Evolutionary conservation across 805 yeast species (phyloP), one percentile per base, ranked within the genome.

Genomic region (Nakazawaea ambrosiae): DNA sequence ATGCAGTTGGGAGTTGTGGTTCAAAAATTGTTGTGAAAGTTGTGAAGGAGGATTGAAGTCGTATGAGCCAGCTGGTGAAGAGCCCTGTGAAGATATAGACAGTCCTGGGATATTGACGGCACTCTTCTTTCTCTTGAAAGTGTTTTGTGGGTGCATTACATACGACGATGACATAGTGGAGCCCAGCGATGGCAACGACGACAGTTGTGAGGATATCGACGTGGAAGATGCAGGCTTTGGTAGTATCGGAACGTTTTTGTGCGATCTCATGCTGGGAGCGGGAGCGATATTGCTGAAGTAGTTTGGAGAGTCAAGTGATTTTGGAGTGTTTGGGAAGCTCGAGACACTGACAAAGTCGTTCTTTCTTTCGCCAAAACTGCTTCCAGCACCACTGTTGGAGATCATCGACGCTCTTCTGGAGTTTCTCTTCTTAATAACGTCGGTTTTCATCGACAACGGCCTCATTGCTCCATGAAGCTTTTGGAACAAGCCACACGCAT

Each of bases 381-480:
- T 15, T 7, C 23, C 14, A 8, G 22, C 30, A 18, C 22, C 15
- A 24, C 37, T 38, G 4, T n/a, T 26, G 5, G 42, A 39, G 6
- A 27, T 33, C 8, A 30, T 28, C 2, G 42, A 39, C 3, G 42
- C 35, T 45, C 61, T 51, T 39, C 73, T 69, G 3, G 77, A 68
- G 41, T 66, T 66, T 47, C 82, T 57, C 53, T 75, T 76, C 40
- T 72, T 74, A 36, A 76, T 76, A 10, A 72, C 70, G 45, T 73
- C 80, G 0, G 76, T 73, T 42, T 73, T 73, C 39, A 73, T 57
- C 18, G 78, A 68, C 18, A 76, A 55, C 2, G 82, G 82, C 36
- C 82, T 55, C 51, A 73, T 73, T 3, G 81, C 72, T 14, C 82
- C 82, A 48, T 76, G 82, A 15, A 76, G 54, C 48, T 75, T 75